phyloP scores from a whole-genome alignment of 106 monocot genomes.

The Acorus calamus region DNA sequence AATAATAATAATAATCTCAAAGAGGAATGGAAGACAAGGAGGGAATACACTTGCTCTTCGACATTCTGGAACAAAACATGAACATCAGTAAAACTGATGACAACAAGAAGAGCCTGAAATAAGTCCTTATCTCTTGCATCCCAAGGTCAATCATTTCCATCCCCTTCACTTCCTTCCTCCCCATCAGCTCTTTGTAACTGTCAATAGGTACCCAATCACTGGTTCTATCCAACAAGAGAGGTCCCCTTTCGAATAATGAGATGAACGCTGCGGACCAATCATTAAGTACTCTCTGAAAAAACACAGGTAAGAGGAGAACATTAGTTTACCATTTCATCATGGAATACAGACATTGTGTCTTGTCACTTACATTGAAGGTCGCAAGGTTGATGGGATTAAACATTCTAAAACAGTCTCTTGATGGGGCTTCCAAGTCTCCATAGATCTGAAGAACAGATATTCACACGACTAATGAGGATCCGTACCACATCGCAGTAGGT shows the following conservation, averaged over 20 bases:
- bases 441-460: slow-evolving; percentile 48
- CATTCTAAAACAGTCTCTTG: slow-evolving; percentile 91
- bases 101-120: slow-evolving; percentile 82
- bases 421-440: slow-evolving; percentile 52
- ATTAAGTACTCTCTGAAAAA: slow-evolving; percentile 50
- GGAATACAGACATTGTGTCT: background rate
- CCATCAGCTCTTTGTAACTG: background rate
- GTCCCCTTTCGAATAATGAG: slow-evolving; percentile 44
- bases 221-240: slow-evolving; percentile 16
- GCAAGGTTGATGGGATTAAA: slow-evolving; percentile 74
- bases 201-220: slow-evolving; percentile 22
- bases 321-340: background rate
- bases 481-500: background rate
- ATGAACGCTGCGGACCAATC: slow-evolving; percentile 72
- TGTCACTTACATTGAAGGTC: slow-evolving; percentile 52
- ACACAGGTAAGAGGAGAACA: background rate
- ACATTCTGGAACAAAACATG: slow-evolving; percentile 95
- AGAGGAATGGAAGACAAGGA: slow-evolving; percentile 7
- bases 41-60: slow-evolving; percentile 55
- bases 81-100: slow-evolving; percentile 77
- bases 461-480: background rate
- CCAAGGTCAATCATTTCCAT: slow-evolving; percentile 66
- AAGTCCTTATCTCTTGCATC: slow-evolving; percentile 75
- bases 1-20: background rate
- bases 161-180: slow-evolving; percentile 11